Conservation (phyloP, 371 early-diverging fungal species). For the Mycotypha africana region DNA sequence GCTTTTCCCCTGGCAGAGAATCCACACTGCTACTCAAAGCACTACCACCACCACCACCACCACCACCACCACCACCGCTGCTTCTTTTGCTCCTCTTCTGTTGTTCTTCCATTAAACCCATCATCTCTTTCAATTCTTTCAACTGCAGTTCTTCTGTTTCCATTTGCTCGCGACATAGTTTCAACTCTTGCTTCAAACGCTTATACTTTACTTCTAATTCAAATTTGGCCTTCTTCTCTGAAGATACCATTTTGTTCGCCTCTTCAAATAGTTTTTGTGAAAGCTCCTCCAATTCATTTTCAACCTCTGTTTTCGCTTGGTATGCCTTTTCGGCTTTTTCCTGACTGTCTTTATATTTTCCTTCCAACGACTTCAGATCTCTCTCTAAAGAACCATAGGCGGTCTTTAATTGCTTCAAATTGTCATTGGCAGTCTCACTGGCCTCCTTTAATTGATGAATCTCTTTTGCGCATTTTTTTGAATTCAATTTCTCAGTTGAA, state of each 20-base stretch:
- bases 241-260: slow-evolving; percentile 84
- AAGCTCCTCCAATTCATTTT: slow-evolving; percentile 84
- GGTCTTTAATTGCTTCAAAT: slow-evolving; percentile 25
- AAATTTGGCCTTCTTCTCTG: slow-evolving; percentile 58
- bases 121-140: slow-evolving; percentile 53
- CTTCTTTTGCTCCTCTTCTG: too few species aligned
- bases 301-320: slow-evolving; percentile 68
- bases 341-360: slow-evolving; percentile 63
- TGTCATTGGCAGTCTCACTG: slow-evolving; percentile 22
- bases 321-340: slow-evolving; percentile 76
- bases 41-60: too few species aligned
- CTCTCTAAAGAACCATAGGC: slow-evolving; percentile 28
- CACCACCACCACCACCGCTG: too few species aligned
- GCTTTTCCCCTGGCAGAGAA: not conserved
- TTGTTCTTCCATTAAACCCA: slow-evolving; percentile 41
- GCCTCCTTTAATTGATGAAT: slow-evolving; percentile 21
- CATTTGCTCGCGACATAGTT: slow-evolving; percentile 52
- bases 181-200: slow-evolving; percentile 44
- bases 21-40: not conserved
- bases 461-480: slow-evolving; percentile 14
- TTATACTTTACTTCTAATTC: slow-evolving; percentile 40
- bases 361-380: slow-evolving; percentile 38
- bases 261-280: slow-evolving; percentile 83
- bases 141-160: slow-evolving; percentile 64
- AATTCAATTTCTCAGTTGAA: slow-evolving; percentile 11